These are phyloP conservation scores for Dianthus caryophyllus DNA, from an alignment of 148 eudicot species.

Conservation along the genomic window DNA sequence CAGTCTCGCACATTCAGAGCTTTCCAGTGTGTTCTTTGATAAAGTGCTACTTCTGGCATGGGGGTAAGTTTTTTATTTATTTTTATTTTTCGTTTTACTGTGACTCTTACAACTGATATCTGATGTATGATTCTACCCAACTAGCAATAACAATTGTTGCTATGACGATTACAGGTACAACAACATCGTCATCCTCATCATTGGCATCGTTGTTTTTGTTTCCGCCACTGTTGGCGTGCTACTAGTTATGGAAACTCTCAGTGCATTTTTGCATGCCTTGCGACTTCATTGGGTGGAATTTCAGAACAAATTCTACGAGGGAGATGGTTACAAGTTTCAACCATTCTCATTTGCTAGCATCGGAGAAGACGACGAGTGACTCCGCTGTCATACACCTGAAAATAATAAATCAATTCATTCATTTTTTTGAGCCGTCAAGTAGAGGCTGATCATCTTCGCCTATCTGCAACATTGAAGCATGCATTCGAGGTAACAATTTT, in stretches of 20 bases:
- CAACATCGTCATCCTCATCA: slow-evolving; percentile 37
- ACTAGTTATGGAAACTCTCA: slow-evolving; percentile 51
- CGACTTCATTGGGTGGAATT: slow-evolving; percentile 61
- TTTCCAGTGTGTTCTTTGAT: slow-evolving; percentile 52
- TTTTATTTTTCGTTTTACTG: background rate
- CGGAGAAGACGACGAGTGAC: slow-evolving; percentile 37
- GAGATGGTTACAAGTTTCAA: slow-evolving; percentile 49
- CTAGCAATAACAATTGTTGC: slow-evolving; percentile 7
- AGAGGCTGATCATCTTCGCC: slow-evolving; percentile 1
- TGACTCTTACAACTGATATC: background rate
- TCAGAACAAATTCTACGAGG: slow-evolving; percentile 51
- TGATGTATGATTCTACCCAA: background rate
- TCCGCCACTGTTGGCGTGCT: slow-evolving; percentile 49
- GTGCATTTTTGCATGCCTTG: slow-evolving; percentile 55
- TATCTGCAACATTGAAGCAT: slow-evolving; percentile 4
- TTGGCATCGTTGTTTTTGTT: slow-evolving; percentile 40
- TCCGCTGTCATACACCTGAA: slow-evolving; percentile 1
- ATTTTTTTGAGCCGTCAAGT: slow-evolving; percentile 13
- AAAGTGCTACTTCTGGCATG: slow-evolving; percentile 50
- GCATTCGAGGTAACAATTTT: slow-evolving; percentile 10
- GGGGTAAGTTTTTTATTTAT: slow-evolving; percentile 35
- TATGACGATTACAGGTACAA: slow-evolving; percentile 30
- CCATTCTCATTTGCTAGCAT: slow-evolving; percentile 41
- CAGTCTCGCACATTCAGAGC: slow-evolving; percentile 60
- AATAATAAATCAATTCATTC: slow-evolving; percentile 2